Evolutionary conservation across 2,329 filamentous ascomycete species (phyloP), one percentile per base, ranked within the genome.

Genomic region (Coniella lustricola): DNA sequence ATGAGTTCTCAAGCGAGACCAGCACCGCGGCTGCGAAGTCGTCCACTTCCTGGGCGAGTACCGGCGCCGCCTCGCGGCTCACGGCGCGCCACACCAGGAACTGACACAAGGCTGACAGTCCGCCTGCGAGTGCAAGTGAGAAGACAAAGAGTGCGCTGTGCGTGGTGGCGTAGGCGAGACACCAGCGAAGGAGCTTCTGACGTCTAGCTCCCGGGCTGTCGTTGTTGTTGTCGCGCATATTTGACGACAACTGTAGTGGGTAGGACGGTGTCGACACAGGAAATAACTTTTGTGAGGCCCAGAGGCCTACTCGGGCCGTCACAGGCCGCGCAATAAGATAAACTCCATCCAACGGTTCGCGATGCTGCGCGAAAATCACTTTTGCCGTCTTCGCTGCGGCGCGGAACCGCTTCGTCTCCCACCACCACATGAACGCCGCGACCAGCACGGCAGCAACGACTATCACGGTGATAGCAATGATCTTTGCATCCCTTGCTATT

Each of bases 271-370:
- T 5, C 5, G 25, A 10, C 25, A 10, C 10, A 10, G 25, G 25
- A 29, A 29, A 78, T 67, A 91, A 82, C 50, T 72, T 75, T 44
- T 76, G 76, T 7, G 86, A 80, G 17, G 87, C 57, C 66, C 78
- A 84, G 62, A 95, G 77, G 35, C 90, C 91, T 22, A 77, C 69
- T 2, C 75, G 75, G 1, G 88, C 80, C 1, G 89, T 87, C 57
- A 84, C 81, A 1, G 91, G 90, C 18, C 89, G 81, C 31, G 88
- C 90, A 29, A 85, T 82, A 56, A 96, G 85, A 67, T 96, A 95
- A 36, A 95, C 80, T 32, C 90, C 82, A 62, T 97, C 91, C 75
- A 95, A 82, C 1, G 85, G 78, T 60, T 97, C 90, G 48, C 84
- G 73, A 56, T 77, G 71, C 39, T 75, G 71, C 56, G 95, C 76